phyloP scores from a whole-genome alignment of 2,329 filamentous ascomycete species.

The Xylariaceae sp. region DNA sequence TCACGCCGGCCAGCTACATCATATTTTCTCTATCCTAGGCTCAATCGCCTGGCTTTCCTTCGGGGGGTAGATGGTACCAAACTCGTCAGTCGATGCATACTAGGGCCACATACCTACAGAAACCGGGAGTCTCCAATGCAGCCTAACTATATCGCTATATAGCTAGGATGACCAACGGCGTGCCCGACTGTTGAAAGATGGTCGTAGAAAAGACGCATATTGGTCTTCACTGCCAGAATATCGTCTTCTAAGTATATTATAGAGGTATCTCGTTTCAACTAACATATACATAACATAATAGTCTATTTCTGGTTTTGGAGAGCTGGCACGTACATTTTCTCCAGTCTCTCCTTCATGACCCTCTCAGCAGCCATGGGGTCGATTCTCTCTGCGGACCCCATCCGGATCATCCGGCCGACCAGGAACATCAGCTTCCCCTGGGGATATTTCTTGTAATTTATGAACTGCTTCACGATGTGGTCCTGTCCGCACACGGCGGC shows the following conservation, averaged over 20 bases:
- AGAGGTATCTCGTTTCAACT: constrained; percentile 7
- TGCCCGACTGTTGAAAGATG: no score
- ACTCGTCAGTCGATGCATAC: no score
- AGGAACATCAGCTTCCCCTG: constrained; percentile 64
- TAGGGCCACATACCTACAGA: no score
- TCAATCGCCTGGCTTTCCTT: no score
- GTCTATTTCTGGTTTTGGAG: constrained; percentile 8
- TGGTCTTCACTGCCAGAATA: neutral
- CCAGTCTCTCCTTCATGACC: constrained; percentile 44
- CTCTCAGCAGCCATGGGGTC: constrained; percentile 55
- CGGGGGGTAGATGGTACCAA: no score
- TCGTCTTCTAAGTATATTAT: constrained; percentile 1
- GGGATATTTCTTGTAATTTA: constrained; percentile 49
- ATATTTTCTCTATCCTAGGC: no score
- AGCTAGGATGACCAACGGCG: no score
- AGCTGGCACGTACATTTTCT: constrained; percentile 30
- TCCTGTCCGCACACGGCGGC: constrained; percentile 49
- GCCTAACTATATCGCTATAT: no score
- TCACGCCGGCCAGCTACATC: no score
- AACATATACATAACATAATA: no score
- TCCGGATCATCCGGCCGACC: constrained; percentile 60
- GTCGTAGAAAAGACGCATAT: no score
- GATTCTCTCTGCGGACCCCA: constrained; percentile 57
- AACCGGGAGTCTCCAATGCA: no score
- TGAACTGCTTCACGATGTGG: constrained; percentile 50